Evolutionary conservation across 768 basidiomycete genomes (phyloP), one percentile per base, ranked within the genome.

Genomic region (Phanerochaete sordida): DNA sequence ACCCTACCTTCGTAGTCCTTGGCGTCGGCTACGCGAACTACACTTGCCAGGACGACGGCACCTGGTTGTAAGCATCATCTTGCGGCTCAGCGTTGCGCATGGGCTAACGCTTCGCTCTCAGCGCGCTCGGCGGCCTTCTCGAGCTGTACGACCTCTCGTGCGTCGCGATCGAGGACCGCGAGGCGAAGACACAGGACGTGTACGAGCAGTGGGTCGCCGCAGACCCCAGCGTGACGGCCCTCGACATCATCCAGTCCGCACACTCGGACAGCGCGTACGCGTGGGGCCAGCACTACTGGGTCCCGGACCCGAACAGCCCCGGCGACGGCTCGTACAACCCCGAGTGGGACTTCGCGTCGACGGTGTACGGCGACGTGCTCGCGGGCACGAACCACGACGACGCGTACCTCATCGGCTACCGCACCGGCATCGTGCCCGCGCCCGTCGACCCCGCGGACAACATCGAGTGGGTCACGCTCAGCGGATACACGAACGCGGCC

Each of bases 71-170:
- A 61, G 78, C 16, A 24, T 19, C 28, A n/a, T 3, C 48, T 8
- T n/a, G 44, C 44, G 19, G 7, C 23, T 46, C 7, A n/a, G n/a
- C n/a, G n/a, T n/a, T n/a, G n/a, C n/a, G n/a, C n/a, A n/a, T n/a
- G n/a, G n/a, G n/a, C n/a, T n/a, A n/a, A n/a, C n/a, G n/a, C 44
- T 45, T 45, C 23, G 44, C 33, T 5, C 44, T 45, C 39, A 64
- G 63, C 23, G 21, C 50, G 28, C 48, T 61, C n/a, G 65, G 65
- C 30, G 80, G 81, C 35, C 62, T 81, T 15, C 77, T 75, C 3
- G 79, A 83, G 63, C 70, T 86, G 6, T 81, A 82, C 69, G 85
- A 86, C 65, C 74, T 78, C 46, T 83, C 83, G 0, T 84, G 84
- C 71, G 56, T 83, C 27, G 69, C 66, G n/a, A 70, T 70, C 8